Base-by-base conservation (phyloP, 202 grass and related monocot species). In the Panicum virgatum region DNA sequence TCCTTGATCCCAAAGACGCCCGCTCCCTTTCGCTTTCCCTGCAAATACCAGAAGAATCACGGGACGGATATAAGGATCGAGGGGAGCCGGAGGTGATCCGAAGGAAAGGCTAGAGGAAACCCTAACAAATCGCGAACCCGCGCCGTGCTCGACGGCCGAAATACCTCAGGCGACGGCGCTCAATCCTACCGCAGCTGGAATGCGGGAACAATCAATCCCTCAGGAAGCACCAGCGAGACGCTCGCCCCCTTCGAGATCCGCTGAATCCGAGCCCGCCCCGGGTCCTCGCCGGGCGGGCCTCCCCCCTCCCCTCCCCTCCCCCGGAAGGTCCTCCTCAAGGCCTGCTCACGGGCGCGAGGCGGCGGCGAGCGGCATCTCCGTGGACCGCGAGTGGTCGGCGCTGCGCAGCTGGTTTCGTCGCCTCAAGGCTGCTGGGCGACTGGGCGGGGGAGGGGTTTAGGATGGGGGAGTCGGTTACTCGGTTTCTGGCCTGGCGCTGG, bases 21-120 rank as follows among this genome's bases (percentile, higher is more conserved):
- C 37, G 12, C 57, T 9, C 82, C 39, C n/a, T 80, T 84, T 84
- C 22, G 45, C 46, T 37, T 81, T 23, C 27, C 82, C 87, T 89
- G 57, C 72, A 77, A 58, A 26, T 26, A 81, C 19, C 71, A 65
- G 12, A 52, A n/a, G n/a, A n/a, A n/a, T n/a, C n/a, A n/a, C n/a
- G n/a, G n/a, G n/a, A n/a, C n/a, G n/a, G n/a, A 53, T 15, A 77
- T 3, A 62, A 59, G 37, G 26, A 67, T 57, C 25, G 36, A 69
- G 9, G 52, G 7, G 22, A 22, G 47, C 5, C 52, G 39, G 42
- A 51, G 32, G 52, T 29, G 19, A 16, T 9, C 34, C 1, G 0
- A 50, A 47, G 25, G 29, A 18, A 4, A 7, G 9, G 16, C 25
- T 22, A 54, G 12, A 73, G 7, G 25, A 54, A 77, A 78, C 67